phyloP scores from a whole-genome alignment of 148 eudicot species.

The Cornus controversa region DNA sequence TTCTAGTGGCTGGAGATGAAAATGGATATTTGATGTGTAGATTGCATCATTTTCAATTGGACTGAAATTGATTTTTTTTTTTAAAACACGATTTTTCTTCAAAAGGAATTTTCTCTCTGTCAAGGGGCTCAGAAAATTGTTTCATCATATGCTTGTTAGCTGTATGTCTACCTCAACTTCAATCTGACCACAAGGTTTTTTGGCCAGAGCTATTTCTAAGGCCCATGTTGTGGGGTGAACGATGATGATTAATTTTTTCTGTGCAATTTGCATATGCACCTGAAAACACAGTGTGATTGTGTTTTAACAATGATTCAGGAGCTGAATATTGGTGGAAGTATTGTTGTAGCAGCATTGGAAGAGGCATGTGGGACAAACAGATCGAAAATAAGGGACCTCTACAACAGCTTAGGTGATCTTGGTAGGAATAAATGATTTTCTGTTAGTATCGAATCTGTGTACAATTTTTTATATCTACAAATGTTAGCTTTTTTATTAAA shows the following conservation, averaged over 20 bases:
- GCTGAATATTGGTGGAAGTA: constrained; percentile 87
- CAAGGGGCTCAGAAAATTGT: background rate
- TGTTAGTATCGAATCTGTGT: background rate
- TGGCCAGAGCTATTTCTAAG: background rate
- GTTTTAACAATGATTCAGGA: constrained; percentile 49
- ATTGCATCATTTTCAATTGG: background rate
- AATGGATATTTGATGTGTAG: too few relatives aligned
- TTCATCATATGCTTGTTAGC: too few relatives aligned
- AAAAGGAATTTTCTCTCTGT: background rate
- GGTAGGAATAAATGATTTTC: constrained; percentile 44
- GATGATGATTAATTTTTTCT: background rate
- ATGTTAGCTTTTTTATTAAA: background rate
- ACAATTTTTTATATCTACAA: background rate
- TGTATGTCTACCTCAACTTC: too few relatives aligned
- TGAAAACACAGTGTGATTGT: constrained; percentile 5
- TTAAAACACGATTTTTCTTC: background rate
- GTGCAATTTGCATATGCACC: background rate
- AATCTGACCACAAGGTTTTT: too few relatives aligned
- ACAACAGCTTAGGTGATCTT: constrained; percentile 87
- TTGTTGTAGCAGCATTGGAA: constrained; percentile 72
- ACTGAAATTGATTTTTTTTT: too few relatives aligned
- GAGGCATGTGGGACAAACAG: constrained; percentile 90
- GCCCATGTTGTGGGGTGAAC: background rate
- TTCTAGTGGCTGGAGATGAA: too few relatives aligned
- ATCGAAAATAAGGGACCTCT: constrained; percentile 70